Evolutionary conservation across 2,329 filamentous ascomycete species (phyloP).

Genomic region (Penicillium sp.): DNA sequence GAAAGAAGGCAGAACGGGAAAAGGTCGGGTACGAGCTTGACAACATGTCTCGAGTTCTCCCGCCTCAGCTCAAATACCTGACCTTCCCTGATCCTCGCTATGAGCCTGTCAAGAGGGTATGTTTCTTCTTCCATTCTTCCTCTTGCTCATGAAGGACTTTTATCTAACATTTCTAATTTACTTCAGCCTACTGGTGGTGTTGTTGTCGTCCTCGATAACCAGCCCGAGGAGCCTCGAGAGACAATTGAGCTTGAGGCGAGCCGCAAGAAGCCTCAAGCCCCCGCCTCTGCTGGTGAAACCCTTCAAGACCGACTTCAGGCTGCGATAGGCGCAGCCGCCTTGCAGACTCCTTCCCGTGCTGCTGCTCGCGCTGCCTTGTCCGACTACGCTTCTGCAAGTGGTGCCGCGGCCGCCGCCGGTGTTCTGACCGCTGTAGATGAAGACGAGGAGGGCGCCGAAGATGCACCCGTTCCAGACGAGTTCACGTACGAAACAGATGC

Average conservation of each 20-base stretch:
- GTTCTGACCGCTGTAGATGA: conserved; percentile 86
- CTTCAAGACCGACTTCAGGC: conserved; percentile 41
- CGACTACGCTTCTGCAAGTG: conserved; percentile 27
- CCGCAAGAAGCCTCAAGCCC: conserved; percentile 54
- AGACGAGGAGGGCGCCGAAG: conserved; percentile 44
- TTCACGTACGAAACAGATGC: conserved; percentile 44
- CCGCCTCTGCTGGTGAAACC: conserved; percentile 38
- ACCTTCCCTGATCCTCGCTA: conserved; percentile 87
- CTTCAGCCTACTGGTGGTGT: conserved; percentile 82
- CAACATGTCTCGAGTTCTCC: conserved; percentile 94
- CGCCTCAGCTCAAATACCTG: conserved; percentile 89
- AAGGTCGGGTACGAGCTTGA: conserved; percentile 94
- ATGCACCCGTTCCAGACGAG: conserved; percentile 43
- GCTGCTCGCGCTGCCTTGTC: conserved; percentile 18
- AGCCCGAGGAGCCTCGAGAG: conserved; percentile 69
- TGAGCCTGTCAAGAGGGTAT: conserved; percentile 84
- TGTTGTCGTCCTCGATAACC: conserved; percentile 79
- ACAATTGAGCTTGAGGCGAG: conserved; percentile 85
- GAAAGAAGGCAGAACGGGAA: conserved; percentile 92
- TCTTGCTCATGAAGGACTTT: neutral
- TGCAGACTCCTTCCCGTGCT: conserved; percentile 31
- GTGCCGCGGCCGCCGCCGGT: conserved; percentile 67
- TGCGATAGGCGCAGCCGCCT: conserved; percentile 29
- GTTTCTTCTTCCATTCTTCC: conserved; percentile 20
- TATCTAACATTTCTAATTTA: conserved; percentile 36